These are phyloP conservation scores for Fusarium secorum DNA, from an alignment of 2,329 filamentous ascomycete genomes.

Conservation along the genomic window DNA sequence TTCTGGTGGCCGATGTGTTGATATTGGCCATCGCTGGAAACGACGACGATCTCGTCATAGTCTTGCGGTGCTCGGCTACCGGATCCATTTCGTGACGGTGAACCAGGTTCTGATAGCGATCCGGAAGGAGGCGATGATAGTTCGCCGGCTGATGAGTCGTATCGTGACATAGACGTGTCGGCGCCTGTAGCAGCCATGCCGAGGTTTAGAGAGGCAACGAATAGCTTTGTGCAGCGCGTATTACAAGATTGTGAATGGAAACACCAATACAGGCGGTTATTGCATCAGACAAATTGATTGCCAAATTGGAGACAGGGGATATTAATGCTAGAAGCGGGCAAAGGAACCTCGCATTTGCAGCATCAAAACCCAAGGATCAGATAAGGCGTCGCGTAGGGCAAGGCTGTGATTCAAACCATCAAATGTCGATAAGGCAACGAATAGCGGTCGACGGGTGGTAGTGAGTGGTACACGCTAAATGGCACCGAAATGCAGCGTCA, in stretches of 20 bases:
- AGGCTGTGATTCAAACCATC: slow-evolving; percentile 36
- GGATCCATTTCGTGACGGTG: slow-evolving; percentile 51
- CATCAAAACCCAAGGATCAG: slow-evolving; percentile 12
- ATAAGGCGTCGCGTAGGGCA: slow-evolving; percentile 29
- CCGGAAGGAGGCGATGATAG: slow-evolving; percentile 62
- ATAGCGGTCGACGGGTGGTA: slow-evolving; percentile 26
- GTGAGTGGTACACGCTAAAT: slow-evolving; percentile 33
- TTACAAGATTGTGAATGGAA: slow-evolving; percentile 2
- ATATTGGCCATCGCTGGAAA: slow-evolving; percentile 44
- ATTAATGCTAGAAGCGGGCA: not conserved
- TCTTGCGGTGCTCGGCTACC: slow-evolving; percentile 42
- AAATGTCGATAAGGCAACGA: slow-evolving; percentile 23
- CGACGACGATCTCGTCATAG: slow-evolving; percentile 61
- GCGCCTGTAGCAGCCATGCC: slow-evolving; percentile 43
- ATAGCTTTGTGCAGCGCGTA: slow-evolving; percentile 6
- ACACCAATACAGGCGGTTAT: not conserved
- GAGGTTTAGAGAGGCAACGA: slow-evolving; percentile 15
- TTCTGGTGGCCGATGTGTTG: slow-evolving; percentile 33
- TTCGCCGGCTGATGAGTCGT: slow-evolving; percentile 58
- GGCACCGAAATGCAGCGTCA: slow-evolving; percentile 24
- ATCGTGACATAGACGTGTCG: slow-evolving; percentile 50
- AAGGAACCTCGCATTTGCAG: slow-evolving; percentile 5
- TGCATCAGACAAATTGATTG: not conserved
- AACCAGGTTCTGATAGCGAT: slow-evolving; percentile 58
- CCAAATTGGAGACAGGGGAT: not conserved